Percentiles rank a stretch among this genome's conserved stretches.
These are phyloP conservation scores for Tetraselmis striata DNA, from an alignment of 139 green algal genomes.

Conservation along the genomic window DNA sequence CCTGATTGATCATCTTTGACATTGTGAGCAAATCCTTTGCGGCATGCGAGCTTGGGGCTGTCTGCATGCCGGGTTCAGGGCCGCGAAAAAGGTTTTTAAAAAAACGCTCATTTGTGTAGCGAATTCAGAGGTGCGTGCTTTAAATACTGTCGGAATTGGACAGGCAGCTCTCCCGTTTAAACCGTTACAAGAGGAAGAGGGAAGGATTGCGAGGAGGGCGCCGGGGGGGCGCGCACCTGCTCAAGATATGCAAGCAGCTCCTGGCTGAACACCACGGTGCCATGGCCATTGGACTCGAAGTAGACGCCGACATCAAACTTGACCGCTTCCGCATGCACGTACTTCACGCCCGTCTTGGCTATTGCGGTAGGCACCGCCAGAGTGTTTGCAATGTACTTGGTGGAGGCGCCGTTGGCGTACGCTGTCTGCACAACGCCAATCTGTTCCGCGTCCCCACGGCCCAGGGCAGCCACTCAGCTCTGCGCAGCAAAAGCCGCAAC, in stretches of 20 bases:
- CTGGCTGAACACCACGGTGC: constrained; percentile 82
- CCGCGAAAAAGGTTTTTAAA: too few relatives aligned
- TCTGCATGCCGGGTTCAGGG: too few relatives aligned
- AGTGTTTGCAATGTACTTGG: constrained; percentile 46
- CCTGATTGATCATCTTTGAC: constrained; percentile 77
- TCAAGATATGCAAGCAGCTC: constrained; percentile 42
- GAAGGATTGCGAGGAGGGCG: too few relatives aligned
- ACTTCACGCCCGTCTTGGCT: constrained; percentile 87
- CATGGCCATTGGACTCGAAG: constrained; percentile 98
- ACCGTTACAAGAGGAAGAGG: too few relatives aligned
- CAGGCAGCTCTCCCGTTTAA: too few relatives aligned
- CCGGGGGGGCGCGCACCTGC: constrained; percentile 28
- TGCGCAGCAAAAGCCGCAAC: too few relatives aligned
- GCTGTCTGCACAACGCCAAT: constrained; percentile 95
- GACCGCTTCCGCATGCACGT: constrained; percentile 74
- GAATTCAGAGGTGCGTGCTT: too few relatives aligned
- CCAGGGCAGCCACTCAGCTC: too few relatives aligned
- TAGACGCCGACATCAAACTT: constrained; percentile 92
- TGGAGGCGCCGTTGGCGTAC: constrained; percentile 92
- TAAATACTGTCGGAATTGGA: too few relatives aligned
- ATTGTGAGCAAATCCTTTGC: constrained; percentile 53
- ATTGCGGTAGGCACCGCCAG: background rate
- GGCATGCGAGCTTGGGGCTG: background rate
- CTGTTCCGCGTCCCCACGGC: too few relatives aligned
- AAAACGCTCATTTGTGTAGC: too few relatives aligned